A percentile compares a stretch with the other conserved stretches of the same genome.
Conservation (phyloP, 495 filamentous ascomycete genomes). For the Zalerion maritima region DNA sequence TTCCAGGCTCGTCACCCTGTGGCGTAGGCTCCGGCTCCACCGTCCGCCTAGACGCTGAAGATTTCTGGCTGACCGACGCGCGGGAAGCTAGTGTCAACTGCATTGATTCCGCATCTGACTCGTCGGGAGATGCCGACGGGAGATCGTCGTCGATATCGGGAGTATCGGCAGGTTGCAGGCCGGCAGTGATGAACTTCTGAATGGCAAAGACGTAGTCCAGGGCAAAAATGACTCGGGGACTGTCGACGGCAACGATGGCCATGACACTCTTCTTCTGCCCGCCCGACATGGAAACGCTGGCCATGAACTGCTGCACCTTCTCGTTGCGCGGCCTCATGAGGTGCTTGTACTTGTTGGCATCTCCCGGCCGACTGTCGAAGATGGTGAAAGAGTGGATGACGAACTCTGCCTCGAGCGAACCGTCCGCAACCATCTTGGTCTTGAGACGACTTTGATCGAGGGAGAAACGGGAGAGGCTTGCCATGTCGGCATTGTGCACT, state of each 20-base stretch:
- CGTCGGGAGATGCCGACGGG: constrained; percentile 43
- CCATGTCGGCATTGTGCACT: constrained; percentile 58
- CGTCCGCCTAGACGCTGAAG: constrained; percentile 2
- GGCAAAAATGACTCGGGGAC: constrained; percentile 85
- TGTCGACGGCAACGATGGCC: constrained; percentile 88
- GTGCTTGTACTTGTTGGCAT: constrained; percentile 89
- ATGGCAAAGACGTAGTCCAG: constrained; percentile 89
- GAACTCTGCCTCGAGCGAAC: constrained; percentile 83
- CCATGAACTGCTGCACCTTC: constrained; percentile 94
- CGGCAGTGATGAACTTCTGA: constrained; percentile 60
- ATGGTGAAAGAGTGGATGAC: constrained; percentile 92
- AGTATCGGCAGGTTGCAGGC: constrained; percentile 45
- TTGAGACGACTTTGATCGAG: constrained; percentile 85
- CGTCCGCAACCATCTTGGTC: constrained; percentile 86
- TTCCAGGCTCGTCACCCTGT: constrained; percentile 27
- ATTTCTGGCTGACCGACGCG: constrained; percentile 14
- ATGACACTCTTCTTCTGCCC: constrained; percentile 73
- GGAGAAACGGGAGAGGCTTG: constrained; percentile 84
- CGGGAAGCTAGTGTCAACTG: constrained; percentile 16
- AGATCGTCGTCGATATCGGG: constrained; percentile 38
- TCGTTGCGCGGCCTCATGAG: constrained; percentile 97
- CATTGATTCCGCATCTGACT: constrained; percentile 41
- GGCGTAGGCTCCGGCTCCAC: constrained; percentile 6
- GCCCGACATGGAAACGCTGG: constrained; percentile 81
- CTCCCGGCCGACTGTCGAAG: constrained; percentile 67